A percentile compares a stretch with the other conserved stretches of the same genome.
Conservation (phyloP, 192 early-diverging fungal species). For the Allomyces javanicus region DNA sequence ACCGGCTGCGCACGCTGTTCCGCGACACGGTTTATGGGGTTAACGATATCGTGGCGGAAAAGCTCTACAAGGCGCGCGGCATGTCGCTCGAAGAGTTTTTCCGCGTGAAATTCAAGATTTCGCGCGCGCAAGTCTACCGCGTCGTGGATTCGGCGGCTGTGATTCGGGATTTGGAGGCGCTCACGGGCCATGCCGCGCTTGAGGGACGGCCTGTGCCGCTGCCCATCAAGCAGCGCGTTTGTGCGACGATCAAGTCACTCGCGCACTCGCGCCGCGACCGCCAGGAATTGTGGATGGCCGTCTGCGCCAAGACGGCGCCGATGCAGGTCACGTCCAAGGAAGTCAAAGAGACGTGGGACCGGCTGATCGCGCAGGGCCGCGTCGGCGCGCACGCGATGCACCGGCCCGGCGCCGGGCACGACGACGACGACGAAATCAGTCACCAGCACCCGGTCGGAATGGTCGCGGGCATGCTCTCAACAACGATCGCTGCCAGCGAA, state of each 20-base stretch:
- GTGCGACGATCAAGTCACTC: neutral
- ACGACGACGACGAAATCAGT: too few species aligned
- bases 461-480: too few species aligned
- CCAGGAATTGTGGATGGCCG: neutral
- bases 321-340: neutral
- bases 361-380: neutral
- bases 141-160: neutral
- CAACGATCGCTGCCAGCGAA: too few species aligned
- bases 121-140: slow-evolving; percentile 3
- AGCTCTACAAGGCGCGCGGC: slow-evolving; percentile 1
- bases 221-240: neutral
- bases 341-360: neutral
- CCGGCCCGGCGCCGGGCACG: too few species aligned
- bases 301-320: neutral
- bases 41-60: neutral
- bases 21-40: slow-evolving; percentile 1
- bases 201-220: neutral
- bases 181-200: neutral
- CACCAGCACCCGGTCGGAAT: too few species aligned
- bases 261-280: neutral
- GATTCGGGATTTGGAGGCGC: neutral
- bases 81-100: slow-evolving; percentile 2
- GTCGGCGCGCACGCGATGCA: too few species aligned
- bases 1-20: neutral
- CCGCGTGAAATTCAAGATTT: slow-evolving; percentile 1